Percentiles rank a stretch among this genome's conserved stretches.
phyloP scores from a whole-genome alignment of 148 eudicot genomes.

The Rhododendron ferrugineum region DNA sequence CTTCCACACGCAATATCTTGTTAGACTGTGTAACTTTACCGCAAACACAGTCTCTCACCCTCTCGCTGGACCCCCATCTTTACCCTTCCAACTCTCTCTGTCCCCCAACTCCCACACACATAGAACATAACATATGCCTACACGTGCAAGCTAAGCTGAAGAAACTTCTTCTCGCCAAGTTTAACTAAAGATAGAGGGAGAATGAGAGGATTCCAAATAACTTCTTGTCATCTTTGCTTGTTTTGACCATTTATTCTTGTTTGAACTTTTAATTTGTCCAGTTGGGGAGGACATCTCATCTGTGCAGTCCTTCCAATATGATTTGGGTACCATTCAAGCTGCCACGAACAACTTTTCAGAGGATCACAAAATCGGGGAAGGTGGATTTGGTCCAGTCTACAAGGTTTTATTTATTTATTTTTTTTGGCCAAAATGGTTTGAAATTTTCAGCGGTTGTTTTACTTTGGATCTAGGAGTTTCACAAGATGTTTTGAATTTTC shows the following conservation, averaged over 20 bases:
- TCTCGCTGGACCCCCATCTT: background rate
- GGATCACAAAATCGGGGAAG: conserved; percentile 9
- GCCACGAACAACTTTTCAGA: conserved; percentile 12
- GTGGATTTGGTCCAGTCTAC: conserved; percentile 19
- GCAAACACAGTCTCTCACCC: background rate
- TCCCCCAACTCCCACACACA: no score
- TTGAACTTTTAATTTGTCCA: background rate
- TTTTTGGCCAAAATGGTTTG: background rate
- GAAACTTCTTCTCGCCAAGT: background rate
- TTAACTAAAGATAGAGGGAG: background rate
- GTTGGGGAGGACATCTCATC: background rate
- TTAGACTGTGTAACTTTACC: background rate
- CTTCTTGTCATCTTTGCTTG: background rate
- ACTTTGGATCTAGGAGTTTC: background rate
- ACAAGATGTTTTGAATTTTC: background rate
- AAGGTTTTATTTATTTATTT: background rate
- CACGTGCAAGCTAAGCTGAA: background rate
- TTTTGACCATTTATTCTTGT: background rate
- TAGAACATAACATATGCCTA: no score
- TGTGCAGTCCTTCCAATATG: background rate
- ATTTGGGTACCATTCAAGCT: background rate
- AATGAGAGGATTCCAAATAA: background rate
- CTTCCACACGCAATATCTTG: no score
- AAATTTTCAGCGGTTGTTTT: background rate
- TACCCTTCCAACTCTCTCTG: no score